phyloP scores from a whole-genome alignment of 2,329 filamentous ascomycete genomes.

The Paradendryphiella salina region DNA sequence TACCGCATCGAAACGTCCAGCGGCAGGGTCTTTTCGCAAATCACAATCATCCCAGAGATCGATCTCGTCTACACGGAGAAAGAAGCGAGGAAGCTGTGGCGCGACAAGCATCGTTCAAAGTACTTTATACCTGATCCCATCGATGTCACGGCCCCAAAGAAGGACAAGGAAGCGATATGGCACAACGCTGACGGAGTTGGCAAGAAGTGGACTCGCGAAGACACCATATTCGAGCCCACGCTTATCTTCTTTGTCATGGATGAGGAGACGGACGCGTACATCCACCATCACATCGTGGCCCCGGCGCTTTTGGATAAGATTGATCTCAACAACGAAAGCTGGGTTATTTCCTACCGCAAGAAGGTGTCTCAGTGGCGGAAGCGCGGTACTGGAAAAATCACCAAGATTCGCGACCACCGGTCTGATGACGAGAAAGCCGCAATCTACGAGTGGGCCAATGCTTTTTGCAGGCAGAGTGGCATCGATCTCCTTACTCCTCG shows the following conservation, averaged over 20 bases:
- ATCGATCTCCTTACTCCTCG: background rate
- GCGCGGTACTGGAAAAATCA: background rate
- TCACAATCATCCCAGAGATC: background rate
- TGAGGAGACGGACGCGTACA: background rate
- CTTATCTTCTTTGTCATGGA: conserved; percentile 5
- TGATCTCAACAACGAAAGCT: background rate
- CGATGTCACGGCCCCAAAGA: background rate
- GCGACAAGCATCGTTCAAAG: background rate
- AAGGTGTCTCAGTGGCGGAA: background rate
- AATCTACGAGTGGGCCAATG: background rate
- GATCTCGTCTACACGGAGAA: background rate
- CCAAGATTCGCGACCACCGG: background rate
- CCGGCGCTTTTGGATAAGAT: background rate
- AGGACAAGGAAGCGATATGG: background rate
- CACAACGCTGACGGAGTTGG: background rate
- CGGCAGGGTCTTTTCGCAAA: background rate
- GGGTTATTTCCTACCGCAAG: background rate
- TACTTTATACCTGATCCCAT: background rate
- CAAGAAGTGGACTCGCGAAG: background rate
- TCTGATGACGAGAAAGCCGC: background rate
- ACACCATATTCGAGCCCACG: background rate
- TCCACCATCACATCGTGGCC: background rate
- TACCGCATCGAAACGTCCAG: background rate
- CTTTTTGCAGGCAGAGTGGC: background rate
- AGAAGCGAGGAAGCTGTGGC: background rate